phyloP scores from a whole-genome alignment of 78 protist genomes.

The Ministeria vibrans region DNA sequence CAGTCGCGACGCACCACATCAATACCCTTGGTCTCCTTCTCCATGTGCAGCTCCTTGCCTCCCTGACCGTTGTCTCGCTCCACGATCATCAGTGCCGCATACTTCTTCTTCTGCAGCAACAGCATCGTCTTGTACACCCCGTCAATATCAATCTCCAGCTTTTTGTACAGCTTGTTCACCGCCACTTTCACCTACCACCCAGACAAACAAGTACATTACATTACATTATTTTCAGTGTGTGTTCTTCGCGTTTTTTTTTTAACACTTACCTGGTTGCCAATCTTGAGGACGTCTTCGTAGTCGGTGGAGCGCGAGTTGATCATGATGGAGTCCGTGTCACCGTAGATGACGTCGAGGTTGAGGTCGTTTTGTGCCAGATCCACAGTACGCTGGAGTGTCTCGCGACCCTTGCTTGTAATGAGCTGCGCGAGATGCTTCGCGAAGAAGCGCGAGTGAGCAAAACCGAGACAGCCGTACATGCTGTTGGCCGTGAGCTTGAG shows the following conservation, averaged over 20 bases:
- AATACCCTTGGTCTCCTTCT: constrained; percentile 78
- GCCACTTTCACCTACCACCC: constrained; percentile 66
- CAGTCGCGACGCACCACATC: constrained; percentile 98
- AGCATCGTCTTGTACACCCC: constrained; percentile 86
- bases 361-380: constrained; percentile 7
- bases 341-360: constrained; percentile 88
- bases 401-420: constrained; percentile 91
- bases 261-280: constrained; percentile 45
- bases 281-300: constrained; percentile 48
- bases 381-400: constrained; percentile 60
- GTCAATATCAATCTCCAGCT: constrained; percentile 91
- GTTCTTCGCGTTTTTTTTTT: too few species aligned
- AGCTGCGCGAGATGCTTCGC: constrained; percentile 91
- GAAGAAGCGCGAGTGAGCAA: constrained; percentile 85
- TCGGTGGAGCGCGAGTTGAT: constrained; percentile 64
- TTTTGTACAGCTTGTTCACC: constrained; percentile 72
- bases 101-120: constrained; percentile 96
- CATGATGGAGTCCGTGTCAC: constrained; percentile 99
- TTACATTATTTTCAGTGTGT: too few species aligned
- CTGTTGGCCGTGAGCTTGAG: constrained; percentile 91
- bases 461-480: constrained; percentile 99
- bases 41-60: background rate
- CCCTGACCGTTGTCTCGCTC: too few species aligned
- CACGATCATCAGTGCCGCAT: constrained; percentile 79
- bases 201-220: too few species aligned